These are phyloP conservation scores for Pleodorina starrii DNA, from an alignment of 139 green algal species.

Conservation along the genomic window DNA sequence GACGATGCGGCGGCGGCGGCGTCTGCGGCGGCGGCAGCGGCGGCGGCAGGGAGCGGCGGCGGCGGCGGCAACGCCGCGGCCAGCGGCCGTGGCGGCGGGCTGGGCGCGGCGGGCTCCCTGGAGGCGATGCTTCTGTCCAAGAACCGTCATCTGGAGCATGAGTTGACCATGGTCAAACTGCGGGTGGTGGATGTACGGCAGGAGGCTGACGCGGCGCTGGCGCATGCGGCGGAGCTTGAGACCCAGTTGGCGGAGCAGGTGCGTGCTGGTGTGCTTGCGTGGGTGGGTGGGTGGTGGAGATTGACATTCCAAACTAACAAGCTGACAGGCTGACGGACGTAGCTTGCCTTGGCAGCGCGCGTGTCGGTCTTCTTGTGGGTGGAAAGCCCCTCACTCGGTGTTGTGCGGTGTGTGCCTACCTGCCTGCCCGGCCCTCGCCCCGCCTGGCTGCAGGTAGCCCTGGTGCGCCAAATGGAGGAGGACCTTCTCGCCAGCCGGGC, in stretches of 20 bases:
- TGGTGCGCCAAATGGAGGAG: conserved; percentile 73
- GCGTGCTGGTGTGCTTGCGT: not conserved
- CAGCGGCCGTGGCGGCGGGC: not conserved
- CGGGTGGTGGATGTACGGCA: conserved; percentile 52
- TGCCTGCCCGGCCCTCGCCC: too few relatives aligned
- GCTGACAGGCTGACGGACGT: too few relatives aligned
- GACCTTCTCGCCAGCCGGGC: conserved; percentile 65
- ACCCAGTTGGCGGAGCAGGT: conserved; percentile 54
- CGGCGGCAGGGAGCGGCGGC: not conserved
- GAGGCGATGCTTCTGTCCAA: conserved; percentile 90
- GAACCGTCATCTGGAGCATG: conserved; percentile 90
- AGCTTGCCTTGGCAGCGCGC: too few relatives aligned
- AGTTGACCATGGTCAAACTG: conserved; percentile 58
- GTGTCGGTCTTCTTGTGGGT: too few relatives aligned
- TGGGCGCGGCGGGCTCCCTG: conserved; percentile 60
- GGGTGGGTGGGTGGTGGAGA: not conserved
- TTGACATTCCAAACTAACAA: too few relatives aligned
- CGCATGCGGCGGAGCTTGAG: conserved; percentile 63
- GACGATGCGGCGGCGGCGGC: not conserved
- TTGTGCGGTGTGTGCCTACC: too few relatives aligned
- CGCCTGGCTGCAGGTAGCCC: conserved; percentile 21
- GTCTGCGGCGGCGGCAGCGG: not conserved
- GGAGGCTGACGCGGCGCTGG: conserved; percentile 48
- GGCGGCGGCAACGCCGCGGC: not conserved
- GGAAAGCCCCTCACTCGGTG: too few relatives aligned